These are phyloP conservation scores for Dichotomocladium elegans DNA, from an alignment of 371 early-diverging fungal genomes.

Conservation along the genomic window DNA sequence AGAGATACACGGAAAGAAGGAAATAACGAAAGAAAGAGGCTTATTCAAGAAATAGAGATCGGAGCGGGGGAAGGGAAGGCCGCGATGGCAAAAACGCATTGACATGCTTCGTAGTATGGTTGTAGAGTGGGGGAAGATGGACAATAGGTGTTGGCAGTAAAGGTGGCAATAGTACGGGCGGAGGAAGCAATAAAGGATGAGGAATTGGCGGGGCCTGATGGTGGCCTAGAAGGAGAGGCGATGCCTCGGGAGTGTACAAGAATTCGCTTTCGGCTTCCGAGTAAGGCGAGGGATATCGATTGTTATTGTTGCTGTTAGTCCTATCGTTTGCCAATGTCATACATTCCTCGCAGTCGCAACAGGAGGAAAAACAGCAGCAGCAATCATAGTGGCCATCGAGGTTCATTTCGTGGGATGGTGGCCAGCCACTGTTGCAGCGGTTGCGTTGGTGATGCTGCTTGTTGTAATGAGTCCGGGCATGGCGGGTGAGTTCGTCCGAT, in stretches of 20 bases:
- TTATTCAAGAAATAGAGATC: no score
- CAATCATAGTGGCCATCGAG: background rate
- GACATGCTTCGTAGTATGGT: no score
- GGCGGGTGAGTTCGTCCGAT: slow-evolving; percentile 78
- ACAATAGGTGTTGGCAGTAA: no score
- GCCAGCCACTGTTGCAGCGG: background rate
- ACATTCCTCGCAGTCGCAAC: slow-evolving; percentile 1
- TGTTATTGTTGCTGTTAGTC: slow-evolving; percentile 3
- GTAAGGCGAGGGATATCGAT: background rate
- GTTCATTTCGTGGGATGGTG: slow-evolving; percentile 1
- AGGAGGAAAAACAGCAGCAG: background rate
- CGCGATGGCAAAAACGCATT: no score
- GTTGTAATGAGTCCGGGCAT: slow-evolving; percentile 62
- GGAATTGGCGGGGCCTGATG: slow-evolving; percentile 2
- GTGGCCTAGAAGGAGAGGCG: no score
- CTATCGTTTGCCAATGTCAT: no score
- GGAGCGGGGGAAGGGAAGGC: no score
- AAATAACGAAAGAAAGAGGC: no score
- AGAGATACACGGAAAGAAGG: no score
- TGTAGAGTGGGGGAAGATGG: no score
- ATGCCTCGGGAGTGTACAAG: slow-evolving; percentile 5
- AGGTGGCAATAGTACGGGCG: no score
- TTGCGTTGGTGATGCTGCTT: slow-evolving; percentile 5
- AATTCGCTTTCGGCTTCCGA: slow-evolving; percentile 5
- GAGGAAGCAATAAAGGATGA: slow-evolving; percentile 5